These are phyloP conservation scores for Gentiana straminea DNA, from an alignment of 257 asterid species.

Conservation along the genomic window DNA sequence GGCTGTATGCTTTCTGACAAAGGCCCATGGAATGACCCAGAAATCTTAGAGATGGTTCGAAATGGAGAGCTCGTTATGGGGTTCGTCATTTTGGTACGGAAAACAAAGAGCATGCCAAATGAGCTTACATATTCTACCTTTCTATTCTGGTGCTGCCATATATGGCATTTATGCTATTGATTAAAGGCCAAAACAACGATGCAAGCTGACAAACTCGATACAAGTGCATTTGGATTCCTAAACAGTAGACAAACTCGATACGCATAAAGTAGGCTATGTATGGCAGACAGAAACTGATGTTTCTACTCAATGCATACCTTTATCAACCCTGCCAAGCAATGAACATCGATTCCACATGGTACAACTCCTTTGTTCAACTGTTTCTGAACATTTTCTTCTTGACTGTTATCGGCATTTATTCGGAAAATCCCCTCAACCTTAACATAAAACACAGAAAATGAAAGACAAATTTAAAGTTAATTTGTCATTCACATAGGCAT, in stretches of 20 bases:
- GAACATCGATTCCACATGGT: conserved; percentile 69
- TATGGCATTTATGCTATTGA: too few relatives aligned
- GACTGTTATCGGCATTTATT: conserved; percentile 64
- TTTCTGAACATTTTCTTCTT: conserved; percentile 48
- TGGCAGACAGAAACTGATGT: too few relatives aligned
- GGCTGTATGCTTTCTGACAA: conserved; percentile 87
- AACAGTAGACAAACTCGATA: too few relatives aligned
- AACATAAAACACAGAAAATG: conserved; percentile 5
- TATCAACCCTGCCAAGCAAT: conserved; percentile 84
- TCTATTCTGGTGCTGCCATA: too few relatives aligned
- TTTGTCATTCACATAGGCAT: not conserved
- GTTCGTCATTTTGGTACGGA: conserved; percentile 63
- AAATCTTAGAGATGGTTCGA: conserved; percentile 86
- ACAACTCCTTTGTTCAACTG: conserved; percentile 61
- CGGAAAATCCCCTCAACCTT: conserved; percentile 92
- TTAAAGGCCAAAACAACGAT: too few relatives aligned
- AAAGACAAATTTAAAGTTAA: conserved; percentile 1
- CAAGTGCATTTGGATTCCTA: too few relatives aligned
- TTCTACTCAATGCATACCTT: conserved; percentile 31
- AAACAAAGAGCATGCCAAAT: conserved; percentile 86
- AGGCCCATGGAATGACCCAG: conserved; percentile 97
- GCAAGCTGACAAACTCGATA: too few relatives aligned
- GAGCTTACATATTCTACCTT: conserved; percentile 47
- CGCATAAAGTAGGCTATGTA: too few relatives aligned
- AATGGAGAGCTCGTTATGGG: conserved; percentile 82